A percentile compares a stretch with the other conserved stretches of the same genome.
Conservation (phyloP, 2,329 filamentous ascomycete species). For the Beauveria scarabaeidicola region DNA sequence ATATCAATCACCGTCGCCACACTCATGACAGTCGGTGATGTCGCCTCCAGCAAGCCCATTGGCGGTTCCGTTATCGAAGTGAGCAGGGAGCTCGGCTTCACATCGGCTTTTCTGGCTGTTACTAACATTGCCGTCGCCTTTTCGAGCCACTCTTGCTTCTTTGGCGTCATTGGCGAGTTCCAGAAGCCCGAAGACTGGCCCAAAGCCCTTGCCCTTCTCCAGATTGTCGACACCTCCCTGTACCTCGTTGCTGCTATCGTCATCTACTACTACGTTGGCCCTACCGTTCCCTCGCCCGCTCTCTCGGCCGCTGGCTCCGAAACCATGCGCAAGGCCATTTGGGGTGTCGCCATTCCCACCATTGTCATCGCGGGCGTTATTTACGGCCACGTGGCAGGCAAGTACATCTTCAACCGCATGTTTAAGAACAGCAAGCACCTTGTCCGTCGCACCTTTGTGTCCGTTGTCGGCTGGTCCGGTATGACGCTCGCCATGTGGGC, state of each 20-base stretch:
- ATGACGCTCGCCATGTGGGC: conserved; percentile 50
- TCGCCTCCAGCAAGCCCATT: conserved; percentile 39
- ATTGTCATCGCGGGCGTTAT: conserved; percentile 66
- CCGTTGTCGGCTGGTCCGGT: conserved; percentile 48
- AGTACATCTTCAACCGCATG: conserved; percentile 56
- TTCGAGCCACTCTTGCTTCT: conserved; percentile 59
- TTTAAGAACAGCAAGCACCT: conserved; percentile 52
- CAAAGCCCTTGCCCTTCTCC: conserved; percentile 47
- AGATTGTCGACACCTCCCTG: conserved; percentile 48
- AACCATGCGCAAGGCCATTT: conserved; percentile 54
- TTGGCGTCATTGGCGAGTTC: conserved; percentile 57
- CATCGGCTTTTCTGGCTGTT: conserved; percentile 46
- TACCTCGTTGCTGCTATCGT: conserved; percentile 58
- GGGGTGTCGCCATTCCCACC: conserved; percentile 59
- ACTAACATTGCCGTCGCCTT: conserved; percentile 62
- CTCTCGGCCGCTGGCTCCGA: conserved; percentile 49
- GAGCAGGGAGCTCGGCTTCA: conserved; percentile 33
- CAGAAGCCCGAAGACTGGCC: conserved; percentile 51
- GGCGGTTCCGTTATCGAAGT: conserved; percentile 26
- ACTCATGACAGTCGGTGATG: conserved; percentile 53
- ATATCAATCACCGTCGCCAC: conserved; percentile 54
- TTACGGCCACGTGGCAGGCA: conserved; percentile 57
- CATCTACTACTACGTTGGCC: conserved; percentile 59
- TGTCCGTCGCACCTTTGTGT: conserved; percentile 39
- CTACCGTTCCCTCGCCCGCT: conserved; percentile 54